Percentiles rank a stretch among this genome's conserved stretches.
These are phyloP conservation scores for Hypericum perforatum DNA, from an alignment of 345 rosid species.

Conservation along the genomic window DNA sequence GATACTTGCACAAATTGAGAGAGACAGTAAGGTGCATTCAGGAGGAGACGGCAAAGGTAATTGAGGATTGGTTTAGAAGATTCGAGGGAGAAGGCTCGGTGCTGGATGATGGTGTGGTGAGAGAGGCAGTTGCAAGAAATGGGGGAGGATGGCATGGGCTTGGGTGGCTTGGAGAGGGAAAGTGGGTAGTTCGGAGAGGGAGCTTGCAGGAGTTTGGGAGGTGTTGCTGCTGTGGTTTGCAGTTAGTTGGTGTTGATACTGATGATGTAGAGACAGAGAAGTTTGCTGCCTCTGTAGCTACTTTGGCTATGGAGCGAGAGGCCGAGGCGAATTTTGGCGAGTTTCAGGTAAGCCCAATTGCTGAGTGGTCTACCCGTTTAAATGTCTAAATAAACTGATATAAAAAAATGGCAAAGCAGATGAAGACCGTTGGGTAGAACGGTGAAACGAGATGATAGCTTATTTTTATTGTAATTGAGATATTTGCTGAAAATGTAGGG, in stretches of 20 bases:
- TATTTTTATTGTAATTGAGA: no score
- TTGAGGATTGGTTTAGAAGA: conserved; percentile 57
- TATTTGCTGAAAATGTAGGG: no score
- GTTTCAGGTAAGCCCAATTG: conserved; percentile 49
- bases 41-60: conserved; percentile 40
- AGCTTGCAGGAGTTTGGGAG: conserved; percentile 35
- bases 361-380: not conserved
- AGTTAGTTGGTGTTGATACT: conserved; percentile 59
- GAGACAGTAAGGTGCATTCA: conserved; percentile 43
- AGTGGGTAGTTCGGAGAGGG: conserved; percentile 54
- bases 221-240: conserved; percentile 59
- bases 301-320: conserved; percentile 76
- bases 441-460: no score
- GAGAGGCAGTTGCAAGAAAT: conserved; percentile 40
- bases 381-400: no score
- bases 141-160: conserved; percentile 96
- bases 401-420: no score
- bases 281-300: conserved; percentile 55
- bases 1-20: conserved; percentile 68
- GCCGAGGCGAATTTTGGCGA: conserved; percentile 61
- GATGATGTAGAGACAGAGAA: conserved; percentile 53
- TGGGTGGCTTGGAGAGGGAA: conserved; percentile 83
- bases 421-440: not conserved
- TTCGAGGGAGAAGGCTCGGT: conserved; percentile 23
- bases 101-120: conserved; percentile 25